These are phyloP conservation scores for Ligustrum vulgare DNA, from an alignment of 257 asterid species.

Conservation along the genomic window DNA sequence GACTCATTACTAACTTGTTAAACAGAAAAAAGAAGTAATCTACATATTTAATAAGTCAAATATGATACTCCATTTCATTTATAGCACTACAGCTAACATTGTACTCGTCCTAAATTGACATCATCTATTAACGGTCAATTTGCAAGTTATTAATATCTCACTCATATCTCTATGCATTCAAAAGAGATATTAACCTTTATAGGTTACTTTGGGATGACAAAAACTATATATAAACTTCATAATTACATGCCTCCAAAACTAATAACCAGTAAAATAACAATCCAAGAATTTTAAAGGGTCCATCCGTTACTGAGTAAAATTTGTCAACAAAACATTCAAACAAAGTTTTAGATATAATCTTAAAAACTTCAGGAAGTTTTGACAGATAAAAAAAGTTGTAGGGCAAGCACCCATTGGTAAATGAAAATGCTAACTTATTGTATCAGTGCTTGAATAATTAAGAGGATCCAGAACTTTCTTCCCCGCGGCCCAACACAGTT, in stretches of 20 bases:
- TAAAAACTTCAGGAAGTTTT: not conserved
- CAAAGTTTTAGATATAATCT: not conserved
- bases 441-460: not conserved
- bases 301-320: not conserved
- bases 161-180: not conserved
- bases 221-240: not conserved
- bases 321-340: not conserved
- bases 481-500: not conserved
- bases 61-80: not conserved
- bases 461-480: not conserved
- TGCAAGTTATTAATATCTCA: not conserved
- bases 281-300: not conserved
- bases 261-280: not conserved
- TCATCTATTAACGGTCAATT: not conserved
- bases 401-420: not conserved
- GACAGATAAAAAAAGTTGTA: not conserved
- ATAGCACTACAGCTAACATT: not conserved
- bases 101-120: not conserved
- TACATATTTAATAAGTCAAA: not conserved
- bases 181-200: not conserved
- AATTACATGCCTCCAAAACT: not conserved
- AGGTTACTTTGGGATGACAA: not conserved
- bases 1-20: not conserved
- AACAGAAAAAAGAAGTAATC: not conserved
- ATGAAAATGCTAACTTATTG: not conserved